Evolutionary conservation across 495 filamentous ascomycete genomes (phyloP), one percentile per base, ranked within the genome.

Genomic region (Neurospora sublineolata): DNA sequence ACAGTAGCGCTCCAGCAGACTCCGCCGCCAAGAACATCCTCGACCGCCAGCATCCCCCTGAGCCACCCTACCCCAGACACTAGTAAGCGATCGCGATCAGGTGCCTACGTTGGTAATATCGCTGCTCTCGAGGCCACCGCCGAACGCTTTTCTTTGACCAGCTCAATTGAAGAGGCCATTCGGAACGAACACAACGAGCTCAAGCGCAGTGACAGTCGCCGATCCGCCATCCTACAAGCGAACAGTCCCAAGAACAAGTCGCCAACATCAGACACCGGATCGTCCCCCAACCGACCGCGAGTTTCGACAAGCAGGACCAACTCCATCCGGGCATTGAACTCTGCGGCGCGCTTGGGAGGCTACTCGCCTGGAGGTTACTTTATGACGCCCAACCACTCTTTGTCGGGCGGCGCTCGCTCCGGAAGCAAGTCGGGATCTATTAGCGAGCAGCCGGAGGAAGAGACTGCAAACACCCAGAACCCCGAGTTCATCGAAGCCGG

Each of bases 141-240:
- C 33, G 93, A 96, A 81, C 87, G 90, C 42, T 83, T 97, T 77
- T 94, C 91, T 76, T 87, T 88, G 75, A 90, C 88, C 52, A 91
- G 89, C n/a, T 89, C 90, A 18, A 91, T 97, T 76, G 92, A 89
- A 52, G 89, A 89, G 77, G 92, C 94, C 75, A 92, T 97, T 69
- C 88, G 91, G 72, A 90, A 91, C 74, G 85, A 94, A 75, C 90
- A 93, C 76, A 84, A 87, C 70, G 92, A 93, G 74, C 89, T 93
- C 76, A 94, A 93, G 79, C 85, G 87, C 69, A 84, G 84, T 67
- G 88, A 89, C 44, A 90, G 89, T 75, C 85, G 87, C 46, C 80
- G 85, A 70, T 87, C 87, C 11, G 87, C 87, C 27, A 82, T 87
- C 46, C 77, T 85, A 41, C 79, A 81, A 30, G 77, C 81, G 39